phyloP scores from a whole-genome alignment of 2,329 filamentous ascomycete genomes.

The Exophiala sp. region DNA sequence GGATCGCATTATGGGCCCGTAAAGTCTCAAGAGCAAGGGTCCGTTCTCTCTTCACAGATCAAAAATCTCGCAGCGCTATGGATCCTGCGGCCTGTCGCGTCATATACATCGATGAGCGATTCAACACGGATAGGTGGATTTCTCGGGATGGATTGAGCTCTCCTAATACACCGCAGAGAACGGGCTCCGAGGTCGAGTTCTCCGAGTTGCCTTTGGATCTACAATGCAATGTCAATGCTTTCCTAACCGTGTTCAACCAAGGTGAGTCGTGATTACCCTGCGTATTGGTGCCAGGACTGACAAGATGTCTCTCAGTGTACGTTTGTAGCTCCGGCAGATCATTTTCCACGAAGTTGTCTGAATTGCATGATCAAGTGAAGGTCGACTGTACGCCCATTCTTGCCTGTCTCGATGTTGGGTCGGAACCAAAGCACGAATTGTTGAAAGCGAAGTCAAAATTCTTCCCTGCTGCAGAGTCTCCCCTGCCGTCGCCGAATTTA shows the following conservation, averaged over 20 bases:
- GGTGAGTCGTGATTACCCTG: conserved; percentile 35
- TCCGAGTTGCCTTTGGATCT: conserved; percentile 44
- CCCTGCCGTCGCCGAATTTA: conserved; percentile 30
- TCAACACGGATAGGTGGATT: conserved; percentile 44
- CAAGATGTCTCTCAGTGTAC: conserved; percentile 42
- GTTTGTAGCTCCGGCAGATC: conserved; percentile 52
- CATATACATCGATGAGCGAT: conserved; percentile 47
- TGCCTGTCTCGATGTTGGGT: conserved; percentile 53
- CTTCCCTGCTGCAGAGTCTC: conserved; percentile 33
- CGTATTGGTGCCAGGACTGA: not conserved
- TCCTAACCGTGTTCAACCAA: conserved; percentile 52
- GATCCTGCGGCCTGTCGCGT: conserved; percentile 42
- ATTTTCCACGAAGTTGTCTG: conserved; percentile 52
- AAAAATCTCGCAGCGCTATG: conserved; percentile 30
- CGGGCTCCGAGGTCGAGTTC: conserved; percentile 30
- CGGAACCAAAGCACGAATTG: conserved; percentile 37
- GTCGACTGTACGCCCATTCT: conserved; percentile 52
- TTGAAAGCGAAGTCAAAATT: conserved; percentile 31
- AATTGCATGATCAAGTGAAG: conserved; percentile 41
- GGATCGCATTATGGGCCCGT: conserved; percentile 22
- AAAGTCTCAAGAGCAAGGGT: conserved; percentile 11
- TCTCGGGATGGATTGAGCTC: conserved; percentile 30
- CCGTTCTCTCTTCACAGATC: conserved; percentile 4
- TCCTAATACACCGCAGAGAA: conserved; percentile 22
- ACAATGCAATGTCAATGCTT: conserved; percentile 46